phyloP scores from a whole-genome alignment of 768 basidiomycete species.

The Pleurotus djamor region DNA sequence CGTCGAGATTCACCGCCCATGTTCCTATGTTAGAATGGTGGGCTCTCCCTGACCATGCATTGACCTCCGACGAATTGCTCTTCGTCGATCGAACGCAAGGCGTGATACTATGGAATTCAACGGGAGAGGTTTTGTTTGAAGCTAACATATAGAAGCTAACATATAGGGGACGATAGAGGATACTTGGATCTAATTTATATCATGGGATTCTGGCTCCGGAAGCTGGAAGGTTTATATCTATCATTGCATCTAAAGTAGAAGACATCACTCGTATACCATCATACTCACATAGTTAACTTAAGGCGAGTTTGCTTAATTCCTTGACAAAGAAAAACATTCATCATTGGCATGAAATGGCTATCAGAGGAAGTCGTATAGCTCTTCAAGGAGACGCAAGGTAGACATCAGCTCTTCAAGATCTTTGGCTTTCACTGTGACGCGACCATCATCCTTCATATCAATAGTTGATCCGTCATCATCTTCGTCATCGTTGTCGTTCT shows the following conservation, averaged over 20 bases:
- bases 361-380: not conserved
- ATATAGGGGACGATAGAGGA: not conserved
- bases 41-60: not conserved
- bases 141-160: not conserved
- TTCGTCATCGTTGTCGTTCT: not conserved
- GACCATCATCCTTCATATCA: not conserved
- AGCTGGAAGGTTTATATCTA: not conserved
- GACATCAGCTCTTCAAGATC: not conserved
- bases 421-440: not conserved
- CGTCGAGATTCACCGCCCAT: too few species aligned
- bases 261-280: too few species aligned
- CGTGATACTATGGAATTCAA: not conserved
- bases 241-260: too few species aligned
- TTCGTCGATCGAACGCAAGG: conserved; percentile 1
- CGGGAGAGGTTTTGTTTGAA: not conserved
- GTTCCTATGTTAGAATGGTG: not conserved
- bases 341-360: too few species aligned
- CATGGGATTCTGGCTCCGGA: not conserved
- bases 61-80: not conserved
- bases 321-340: not conserved
- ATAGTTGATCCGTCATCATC: not conserved
- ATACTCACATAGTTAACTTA: not conserved
- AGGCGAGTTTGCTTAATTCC: not conserved
- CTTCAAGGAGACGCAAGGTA: not conserved
- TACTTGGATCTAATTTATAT: not conserved